phyloP scores from a whole-genome alignment of 73 alveolate genomes.

The Paramecium pentaurelia region DNA sequence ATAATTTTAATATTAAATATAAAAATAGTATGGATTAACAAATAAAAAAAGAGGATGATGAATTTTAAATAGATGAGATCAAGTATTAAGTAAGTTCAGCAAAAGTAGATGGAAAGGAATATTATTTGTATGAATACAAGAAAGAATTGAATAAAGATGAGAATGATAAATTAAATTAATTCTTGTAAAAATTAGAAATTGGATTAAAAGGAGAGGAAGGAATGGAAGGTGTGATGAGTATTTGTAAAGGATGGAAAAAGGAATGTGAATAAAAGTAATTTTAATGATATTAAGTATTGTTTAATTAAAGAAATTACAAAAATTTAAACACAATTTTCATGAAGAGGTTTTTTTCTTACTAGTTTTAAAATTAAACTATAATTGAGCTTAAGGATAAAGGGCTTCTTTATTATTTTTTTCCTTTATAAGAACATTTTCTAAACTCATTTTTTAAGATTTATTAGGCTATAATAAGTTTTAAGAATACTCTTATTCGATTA shows the following conservation, averaged over 20 bases:
- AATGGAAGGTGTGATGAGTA: not conserved
- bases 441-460: not conserved
- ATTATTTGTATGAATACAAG: not conserved
- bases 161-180: not conserved
- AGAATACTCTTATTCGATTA: not conserved
- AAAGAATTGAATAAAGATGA: not conserved
- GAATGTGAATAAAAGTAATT: not conserved
- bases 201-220: slow-evolving; percentile 20
- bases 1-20: too few species aligned
- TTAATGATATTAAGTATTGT: not conserved
- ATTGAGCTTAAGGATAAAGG: not conserved
- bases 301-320: not conserved
- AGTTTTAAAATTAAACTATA: not conserved
- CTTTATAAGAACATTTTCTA: not conserved
- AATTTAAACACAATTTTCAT: not conserved
- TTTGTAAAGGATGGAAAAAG: slow-evolving; percentile 17
- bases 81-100: not conserved
- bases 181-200: not conserved
- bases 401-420: not conserved
- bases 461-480: not conserved
- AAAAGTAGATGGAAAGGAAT: not conserved
- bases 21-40: not conserved
- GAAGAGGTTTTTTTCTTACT: not conserved
- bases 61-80: not conserved
- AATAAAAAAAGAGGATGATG: not conserved